Percentiles rank a stretch among this genome's conserved stretches.
Conservation (phyloP, 2,329 filamentous ascomycete genomes). For the Magnaporthiopsis rhizophila region DNA sequence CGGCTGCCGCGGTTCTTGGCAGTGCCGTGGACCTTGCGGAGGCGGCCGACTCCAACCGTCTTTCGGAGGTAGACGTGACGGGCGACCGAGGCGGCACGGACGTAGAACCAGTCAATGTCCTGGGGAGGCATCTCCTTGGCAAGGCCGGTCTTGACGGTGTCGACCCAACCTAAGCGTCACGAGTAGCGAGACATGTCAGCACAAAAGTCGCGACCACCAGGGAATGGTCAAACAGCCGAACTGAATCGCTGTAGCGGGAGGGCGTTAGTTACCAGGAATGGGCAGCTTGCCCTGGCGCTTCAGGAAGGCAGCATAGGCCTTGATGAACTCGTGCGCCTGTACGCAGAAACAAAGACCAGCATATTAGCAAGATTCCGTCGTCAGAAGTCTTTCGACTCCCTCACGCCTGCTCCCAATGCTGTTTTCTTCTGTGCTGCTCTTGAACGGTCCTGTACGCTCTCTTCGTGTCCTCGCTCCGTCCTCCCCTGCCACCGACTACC, state of each 20-base stretch:
- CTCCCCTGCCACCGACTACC: not conserved
- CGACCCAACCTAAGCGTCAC: constrained; percentile 72
- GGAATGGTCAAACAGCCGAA: not conserved
- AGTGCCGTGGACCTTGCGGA: constrained; percentile 85
- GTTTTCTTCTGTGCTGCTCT: constrained; percentile 17
- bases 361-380: constrained; percentile 67
- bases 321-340: constrained; percentile 84
- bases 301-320: constrained; percentile 78
- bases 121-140: constrained; percentile 97
- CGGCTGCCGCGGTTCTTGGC: constrained; percentile 94
- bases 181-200: not conserved
- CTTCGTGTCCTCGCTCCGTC: not conserved
- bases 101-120: constrained; percentile 94
- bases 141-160: constrained; percentile 97
- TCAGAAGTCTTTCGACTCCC: constrained; percentile 66
- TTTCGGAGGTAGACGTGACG: constrained; percentile 99
- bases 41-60: constrained; percentile 92
- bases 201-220: not conserved
- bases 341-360: constrained; percentile 31
- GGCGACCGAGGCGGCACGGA: constrained; percentile 87
- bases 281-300: constrained; percentile 91
- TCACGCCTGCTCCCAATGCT: constrained; percentile 55
- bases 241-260: not conserved
- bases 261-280: constrained; percentile 62
- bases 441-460: constrained; percentile 9